Conservation (phyloP, 148 eudicot species). For the Vaccinium vitisidaea region DNA sequence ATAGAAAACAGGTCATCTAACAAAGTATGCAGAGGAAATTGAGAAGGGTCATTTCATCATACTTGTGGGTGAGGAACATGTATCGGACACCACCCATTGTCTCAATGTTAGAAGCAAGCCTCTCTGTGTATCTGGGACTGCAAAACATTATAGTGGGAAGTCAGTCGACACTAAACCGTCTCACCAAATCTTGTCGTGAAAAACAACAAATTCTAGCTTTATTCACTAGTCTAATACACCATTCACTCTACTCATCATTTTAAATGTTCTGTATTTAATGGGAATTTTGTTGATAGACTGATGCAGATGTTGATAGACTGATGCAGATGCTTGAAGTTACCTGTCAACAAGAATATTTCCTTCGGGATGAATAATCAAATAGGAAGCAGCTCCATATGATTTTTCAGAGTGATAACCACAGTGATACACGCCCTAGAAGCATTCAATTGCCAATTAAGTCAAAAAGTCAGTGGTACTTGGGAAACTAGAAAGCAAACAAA, state of each 20-base stretch:
- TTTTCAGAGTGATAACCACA: slow-evolving; percentile 60
- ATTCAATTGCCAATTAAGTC: not conserved
- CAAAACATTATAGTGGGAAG: slow-evolving; percentile 16
- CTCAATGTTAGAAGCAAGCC: slow-evolving; percentile 36
- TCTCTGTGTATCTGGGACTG: slow-evolving; percentile 48
- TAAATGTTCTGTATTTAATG: not conserved
- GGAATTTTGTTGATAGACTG: not conserved
- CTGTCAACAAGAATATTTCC: slow-evolving; percentile 58
- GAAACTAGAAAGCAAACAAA: not conserved
- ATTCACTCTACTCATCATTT: not conserved
- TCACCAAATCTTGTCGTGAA: not conserved
- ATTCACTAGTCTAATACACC: not conserved
- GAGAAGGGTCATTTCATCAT: not conserved
- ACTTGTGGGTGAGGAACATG: slow-evolving; percentile 61
- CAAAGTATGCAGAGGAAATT: not conserved
- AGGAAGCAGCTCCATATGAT: slow-evolving; percentile 54
- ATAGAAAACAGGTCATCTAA: not conserved
- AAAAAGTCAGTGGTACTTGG: not conserved
- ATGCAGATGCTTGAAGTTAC: slow-evolving; percentile 19
- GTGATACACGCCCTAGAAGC: slow-evolving; percentile 44
- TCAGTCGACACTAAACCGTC: slow-evolving; percentile 2
- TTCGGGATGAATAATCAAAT: slow-evolving; percentile 40
- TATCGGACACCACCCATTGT: slow-evolving; percentile 50
- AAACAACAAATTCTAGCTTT: not conserved
- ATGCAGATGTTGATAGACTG: not conserved